Conservation (phyloP, 495 filamentous ascomycete species). For the Talaromyces wortmannii region DNA sequence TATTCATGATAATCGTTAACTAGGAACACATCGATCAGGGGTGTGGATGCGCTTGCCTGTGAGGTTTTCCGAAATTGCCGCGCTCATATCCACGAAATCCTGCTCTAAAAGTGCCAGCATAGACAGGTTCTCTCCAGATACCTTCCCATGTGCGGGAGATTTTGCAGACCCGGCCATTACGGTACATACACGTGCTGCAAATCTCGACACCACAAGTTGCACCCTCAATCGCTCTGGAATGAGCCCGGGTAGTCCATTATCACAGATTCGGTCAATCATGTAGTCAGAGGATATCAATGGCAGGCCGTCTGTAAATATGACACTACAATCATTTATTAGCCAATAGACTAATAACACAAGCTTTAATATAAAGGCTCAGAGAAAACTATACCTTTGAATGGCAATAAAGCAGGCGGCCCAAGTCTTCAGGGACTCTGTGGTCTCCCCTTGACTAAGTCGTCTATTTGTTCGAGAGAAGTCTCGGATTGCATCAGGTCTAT, state of each 20-base stretch:
- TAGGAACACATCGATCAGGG: background rate
- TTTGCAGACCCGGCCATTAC: background rate
- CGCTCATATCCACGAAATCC: background rate
- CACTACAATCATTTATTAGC: constrained; percentile 2
- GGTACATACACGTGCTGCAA: constrained; percentile 1
- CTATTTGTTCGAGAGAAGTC: constrained; percentile 10
- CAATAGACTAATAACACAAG: background rate
- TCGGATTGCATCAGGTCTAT: constrained; percentile 9
- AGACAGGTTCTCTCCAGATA: background rate
- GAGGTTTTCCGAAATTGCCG: background rate
- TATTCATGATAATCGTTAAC: background rate
- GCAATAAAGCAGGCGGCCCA: constrained; percentile 13
- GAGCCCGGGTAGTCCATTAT: background rate
- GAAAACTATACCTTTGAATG: constrained; percentile 5
- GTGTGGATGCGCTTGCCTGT: constrained; percentile 1
- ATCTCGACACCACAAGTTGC: constrained; percentile 7
- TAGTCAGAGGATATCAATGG: background rate
- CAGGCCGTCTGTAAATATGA: background rate
- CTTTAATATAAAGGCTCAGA: too few relatives aligned
- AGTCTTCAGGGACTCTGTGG: constrained; percentile 5
- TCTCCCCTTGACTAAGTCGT: constrained; percentile 2
- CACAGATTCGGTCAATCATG: constrained; percentile 9
- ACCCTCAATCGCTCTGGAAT: constrained; percentile 3
- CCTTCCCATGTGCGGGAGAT: background rate
- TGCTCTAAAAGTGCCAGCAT: background rate